phyloP scores from a whole-genome alignment of 2,329 filamentous ascomycete genomes.

The Shiraia bambusicola region DNA sequence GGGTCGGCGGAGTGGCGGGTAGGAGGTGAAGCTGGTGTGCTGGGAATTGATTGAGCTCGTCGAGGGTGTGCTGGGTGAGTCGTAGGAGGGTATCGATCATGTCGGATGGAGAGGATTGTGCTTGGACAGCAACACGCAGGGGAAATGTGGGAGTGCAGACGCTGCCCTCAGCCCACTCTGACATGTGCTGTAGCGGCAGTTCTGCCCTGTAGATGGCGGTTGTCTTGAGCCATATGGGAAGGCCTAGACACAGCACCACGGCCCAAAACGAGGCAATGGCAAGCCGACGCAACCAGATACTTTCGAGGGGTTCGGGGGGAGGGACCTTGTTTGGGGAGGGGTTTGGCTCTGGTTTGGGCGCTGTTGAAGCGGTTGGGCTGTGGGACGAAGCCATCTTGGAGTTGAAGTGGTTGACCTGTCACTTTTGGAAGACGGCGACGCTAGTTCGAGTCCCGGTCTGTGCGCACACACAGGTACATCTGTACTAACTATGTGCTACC shows the following conservation, averaged over 20 bases:
- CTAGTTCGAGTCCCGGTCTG: conserved; percentile 9
- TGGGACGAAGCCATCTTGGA: conserved; percentile 32
- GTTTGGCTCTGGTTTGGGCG: conserved; percentile 8
- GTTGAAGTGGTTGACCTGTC: conserved; percentile 19
- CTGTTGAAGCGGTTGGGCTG: conserved; percentile 23
- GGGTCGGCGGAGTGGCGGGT: conserved; percentile 47
- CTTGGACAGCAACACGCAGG: conserved; percentile 75
- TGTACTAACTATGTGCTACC: too few relatives aligned
- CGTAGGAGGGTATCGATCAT: conserved; percentile 72
- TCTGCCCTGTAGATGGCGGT: conserved; percentile 88
- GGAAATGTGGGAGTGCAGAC: conserved; percentile 90
- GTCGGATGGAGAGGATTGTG: conserved; percentile 67
- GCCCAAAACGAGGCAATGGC: conserved; percentile 91
- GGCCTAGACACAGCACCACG: conserved; percentile 76
- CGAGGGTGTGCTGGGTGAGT: conserved; percentile 81
- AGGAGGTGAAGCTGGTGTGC: conserved; percentile 78
- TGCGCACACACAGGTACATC: conserved; percentile 14
- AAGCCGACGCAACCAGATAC: conserved; percentile 67
- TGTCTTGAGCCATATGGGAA: conserved; percentile 95
- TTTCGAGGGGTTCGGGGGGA: conserved; percentile 75
- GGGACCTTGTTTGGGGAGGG: conserved; percentile 45
- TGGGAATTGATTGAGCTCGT: conserved; percentile 83
- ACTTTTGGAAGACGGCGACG: conserved; percentile 8
- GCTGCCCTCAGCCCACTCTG: conserved; percentile 87
- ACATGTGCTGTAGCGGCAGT: conserved; percentile 82